Base-by-base conservation (phyloP, 2,329 filamentous ascomycete species). In the Sarocladiaceae sp. region DNA sequence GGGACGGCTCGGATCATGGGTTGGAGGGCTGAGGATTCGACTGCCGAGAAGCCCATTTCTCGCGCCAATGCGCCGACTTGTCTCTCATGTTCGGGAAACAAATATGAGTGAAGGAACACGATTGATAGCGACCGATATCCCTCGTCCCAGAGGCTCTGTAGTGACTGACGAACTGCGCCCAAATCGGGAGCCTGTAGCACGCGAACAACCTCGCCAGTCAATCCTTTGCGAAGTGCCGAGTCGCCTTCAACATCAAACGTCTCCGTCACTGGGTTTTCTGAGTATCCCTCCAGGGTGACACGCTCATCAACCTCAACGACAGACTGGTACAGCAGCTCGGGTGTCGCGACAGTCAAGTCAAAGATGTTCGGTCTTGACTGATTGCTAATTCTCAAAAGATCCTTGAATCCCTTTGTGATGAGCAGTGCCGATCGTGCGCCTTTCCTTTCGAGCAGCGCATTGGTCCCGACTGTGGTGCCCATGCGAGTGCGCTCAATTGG, bases 401-500 rank as follows among this genome's bases (percentile, higher is more conserved):
- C 91, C 59, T 83, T 85, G 74, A 96, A 96, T 0, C 92, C 92
- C 58, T 84, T 86, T 1, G 90, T 96, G 12, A 95, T 88, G 1
- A 96, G 82, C 68, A 97, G 79, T 11, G 89, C 91, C 64, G 94
- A 92, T 58, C 82, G 83, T 70, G 96, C 90, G 39, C 91, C 91
- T 67, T 96, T 96, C 53, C 92, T 77, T 68, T 97, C 92, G 2
- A 97, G 76, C 52, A 97, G 71, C 0, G 92, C 92, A 66, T 97
- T 97, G 1, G 92, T 97, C 6, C 92, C 92, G 10, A 97, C 91
- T 0, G 92, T 97, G 1, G 92, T 97, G 44, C 92, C 92, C 92
- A 96, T 97, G 42, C 91, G 86, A 65, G 97, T 96, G 53, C 87
- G 91, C 60, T 94, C 89, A 59, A 97, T 95, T 62, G 84, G 73